Percentiles rank a stretch among this genome's conserved stretches.
Conservation (phyloP, 306 rosid species). For the Elaeagnus macrophylla region DNA sequence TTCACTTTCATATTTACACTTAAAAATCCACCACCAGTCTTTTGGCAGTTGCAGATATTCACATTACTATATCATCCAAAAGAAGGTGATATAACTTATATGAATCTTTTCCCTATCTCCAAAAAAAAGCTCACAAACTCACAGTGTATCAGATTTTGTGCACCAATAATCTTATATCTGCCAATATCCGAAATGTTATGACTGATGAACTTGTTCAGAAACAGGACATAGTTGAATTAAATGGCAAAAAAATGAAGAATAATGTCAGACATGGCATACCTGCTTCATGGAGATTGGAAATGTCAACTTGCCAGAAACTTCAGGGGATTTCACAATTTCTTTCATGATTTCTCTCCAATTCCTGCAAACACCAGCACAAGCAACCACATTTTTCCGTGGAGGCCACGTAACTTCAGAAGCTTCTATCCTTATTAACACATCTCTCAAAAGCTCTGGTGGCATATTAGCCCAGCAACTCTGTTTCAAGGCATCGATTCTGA, state of each 20-base stretch:
- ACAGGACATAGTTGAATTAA: neutral
- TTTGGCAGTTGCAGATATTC: too few relatives aligned
- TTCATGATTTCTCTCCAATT: constrained; percentile 73
- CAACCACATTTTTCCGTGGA: constrained; percentile 66
- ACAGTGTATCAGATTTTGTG: too few relatives aligned
- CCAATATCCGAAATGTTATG: too few relatives aligned
- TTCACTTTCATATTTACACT: too few relatives aligned
- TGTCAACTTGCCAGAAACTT: constrained; percentile 57
- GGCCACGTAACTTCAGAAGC: constrained; percentile 81
- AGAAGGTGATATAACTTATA: too few relatives aligned
- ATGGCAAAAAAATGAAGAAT: neutral
- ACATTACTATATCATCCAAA: too few relatives aligned
- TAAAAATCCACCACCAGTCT: too few relatives aligned
- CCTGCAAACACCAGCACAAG: constrained; percentile 92
- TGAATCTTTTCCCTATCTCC: too few relatives aligned
- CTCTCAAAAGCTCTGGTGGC: constrained; percentile 95
- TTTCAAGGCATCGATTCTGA: constrained; percentile 27
- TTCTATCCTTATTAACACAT: constrained; percentile 67
- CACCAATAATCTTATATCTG: too few relatives aligned
- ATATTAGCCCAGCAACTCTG: constrained; percentile 81
- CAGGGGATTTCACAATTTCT: constrained; percentile 76
- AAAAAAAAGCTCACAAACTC: too few relatives aligned
- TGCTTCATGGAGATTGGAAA: constrained; percentile 94
- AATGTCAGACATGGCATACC: constrained; percentile 25
- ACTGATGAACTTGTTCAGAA: neutral